Base-by-base conservation (phyloP, 805 yeast species). In the Ogataea neopini region DNA sequence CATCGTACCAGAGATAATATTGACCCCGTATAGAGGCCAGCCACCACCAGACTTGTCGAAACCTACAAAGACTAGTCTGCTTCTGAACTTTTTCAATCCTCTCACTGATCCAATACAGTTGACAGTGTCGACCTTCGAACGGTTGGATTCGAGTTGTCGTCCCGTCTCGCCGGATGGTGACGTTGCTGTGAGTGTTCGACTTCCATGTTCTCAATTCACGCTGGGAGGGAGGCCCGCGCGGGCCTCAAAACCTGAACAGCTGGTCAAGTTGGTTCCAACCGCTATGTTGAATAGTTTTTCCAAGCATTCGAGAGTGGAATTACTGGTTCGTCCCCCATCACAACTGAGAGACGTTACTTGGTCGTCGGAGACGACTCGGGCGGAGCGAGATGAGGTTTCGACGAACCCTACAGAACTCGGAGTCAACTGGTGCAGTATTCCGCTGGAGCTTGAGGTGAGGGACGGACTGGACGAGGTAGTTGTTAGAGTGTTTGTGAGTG, bases 401-500 rank as follows among this genome's bases (percentile, higher is more conserved):
- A n/a, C 46, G 28, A 32, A 33, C 13, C 58, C 59, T 1, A 35
- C 57, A 6, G 65, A 61, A 36, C 7, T 14, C 13, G 66, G 64
- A 2, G 50, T 52, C 1, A 67, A 68, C 42, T 69, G 62, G 60
- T 47, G 62, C 26, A 60, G 63, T 7, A 40, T 68, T 9, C 65
- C 66, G 0, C 6, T 67, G n/a, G 53, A 49, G n/a, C 18, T 57
- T 6, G 14, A 40, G 30, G 22, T 34, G 15, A 17, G 9, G 9
- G 29, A 18, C 13, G 23, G 18, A 3, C 17, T 7, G 23, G 4
- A 26, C 11, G 36, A 34, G 2, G 30, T 40, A 1, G 13, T 43
- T 6, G 48, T 59, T 2, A 66, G 68, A 1, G 9, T 66, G 15
- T 54, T 61, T 35, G 48, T 43, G 29, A 36, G 30, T 22, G 36